Base-by-base conservation (phyloP, 352 stramenopile genomes). In the Ochromonadaceae sp. region DNA sequence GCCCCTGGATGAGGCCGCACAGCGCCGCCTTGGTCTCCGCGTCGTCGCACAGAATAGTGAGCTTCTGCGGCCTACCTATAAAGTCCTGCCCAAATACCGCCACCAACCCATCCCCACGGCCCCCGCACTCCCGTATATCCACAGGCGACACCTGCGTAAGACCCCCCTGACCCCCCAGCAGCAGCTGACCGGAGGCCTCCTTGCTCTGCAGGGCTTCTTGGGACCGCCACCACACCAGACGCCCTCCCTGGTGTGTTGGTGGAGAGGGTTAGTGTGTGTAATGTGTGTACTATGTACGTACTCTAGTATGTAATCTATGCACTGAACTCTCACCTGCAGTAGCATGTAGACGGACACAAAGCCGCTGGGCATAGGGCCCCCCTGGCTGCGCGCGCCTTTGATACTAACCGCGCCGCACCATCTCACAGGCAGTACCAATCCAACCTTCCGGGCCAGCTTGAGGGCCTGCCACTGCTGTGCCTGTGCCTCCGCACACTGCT, bases 61-160 rank as follows among this genome's bases (percentile, higher is more conserved):
- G n/a, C n/a, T n/a, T n/a, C n/a, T n/a, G n/a, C n/a, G n/a, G n/a
- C n/a, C n/a, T n/a, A n/a, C n/a, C n/a, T n/a, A n/a, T n/a, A n/a
- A n/a, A n/a, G n/a, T n/a, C n/a, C n/a, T n/a, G n/a, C n/a, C n/a
- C n/a, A n/a, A n/a, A n/a, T n/a, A n/a, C n/a, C n/a, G n/a, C n/a
- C n/a, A n/a, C n/a, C n/a, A n/a, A n/a, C n/a, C n/a, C n/a, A n/a
- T n/a, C n/a, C n/a, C n/a, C n/a, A n/a, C n/a, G n/a, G n/a, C n/a
- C n/a, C n/a, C n/a, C n/a, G n/a, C n/a, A n/a, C 50, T 59, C 32
- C 30, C 22, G 10, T 47, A 59, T 10, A 30, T 61, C 52, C 20
- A 61, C 38, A n/a, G 52, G 52, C 22, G 52, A 61, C 9, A 49
- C 52, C 22, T 61, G 52, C 30, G 52, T 61, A 28, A 49, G 20